A percentile compares a stretch with the other conserved stretches of the same genome.
Evolutionary conservation across 495 filamentous ascomycete genomes (phyloP).

Genomic region (Xylaria scruposa): DNA sequence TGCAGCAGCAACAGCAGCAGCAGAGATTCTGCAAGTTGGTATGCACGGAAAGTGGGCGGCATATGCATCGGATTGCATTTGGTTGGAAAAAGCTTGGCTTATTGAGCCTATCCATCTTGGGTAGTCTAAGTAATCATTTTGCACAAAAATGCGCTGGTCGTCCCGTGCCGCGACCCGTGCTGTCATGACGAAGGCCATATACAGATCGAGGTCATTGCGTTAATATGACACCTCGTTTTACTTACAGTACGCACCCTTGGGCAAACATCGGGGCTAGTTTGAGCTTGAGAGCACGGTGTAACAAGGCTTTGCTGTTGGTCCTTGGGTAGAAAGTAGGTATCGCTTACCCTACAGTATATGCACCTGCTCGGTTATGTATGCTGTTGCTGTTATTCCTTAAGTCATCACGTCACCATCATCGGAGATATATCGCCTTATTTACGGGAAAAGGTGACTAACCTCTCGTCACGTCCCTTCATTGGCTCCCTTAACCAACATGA

Average conservation of each 20-base stretch:
- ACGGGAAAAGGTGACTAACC: neutral
- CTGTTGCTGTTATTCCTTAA: neutral
- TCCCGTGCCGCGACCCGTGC: constrained; percentile 11
- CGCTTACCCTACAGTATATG: constrained; percentile 5
- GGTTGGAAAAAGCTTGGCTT: constrained; percentile 23
- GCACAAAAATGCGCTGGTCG: neutral
- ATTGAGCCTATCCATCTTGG: constrained; percentile 6
- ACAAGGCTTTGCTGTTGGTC: neutral
- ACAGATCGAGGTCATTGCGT: neutral
- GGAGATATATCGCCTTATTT: constrained; percentile 20
- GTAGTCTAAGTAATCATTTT: neutral
- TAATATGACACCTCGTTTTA: neutral
- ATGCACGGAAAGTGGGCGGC: constrained; percentile 21
- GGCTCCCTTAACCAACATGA: neutral
- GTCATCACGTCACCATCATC: constrained; percentile 4
- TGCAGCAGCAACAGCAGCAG: neutral
- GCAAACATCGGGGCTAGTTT: neutral
- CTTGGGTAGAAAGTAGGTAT: neutral
- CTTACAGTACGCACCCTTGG: neutral
- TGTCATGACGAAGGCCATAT: neutral
- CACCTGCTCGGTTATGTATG: constrained; percentile 21
- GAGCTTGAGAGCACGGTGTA: constrained; percentile 4
- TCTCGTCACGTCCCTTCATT: constrained; percentile 20
- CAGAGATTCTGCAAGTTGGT: constrained; percentile 5
- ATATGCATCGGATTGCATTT: constrained; percentile 24